Percentiles rank a stretch among this genome's conserved stretches.
Conservation (phyloP, 441 rosid genomes). For the Erodium texanum region DNA sequence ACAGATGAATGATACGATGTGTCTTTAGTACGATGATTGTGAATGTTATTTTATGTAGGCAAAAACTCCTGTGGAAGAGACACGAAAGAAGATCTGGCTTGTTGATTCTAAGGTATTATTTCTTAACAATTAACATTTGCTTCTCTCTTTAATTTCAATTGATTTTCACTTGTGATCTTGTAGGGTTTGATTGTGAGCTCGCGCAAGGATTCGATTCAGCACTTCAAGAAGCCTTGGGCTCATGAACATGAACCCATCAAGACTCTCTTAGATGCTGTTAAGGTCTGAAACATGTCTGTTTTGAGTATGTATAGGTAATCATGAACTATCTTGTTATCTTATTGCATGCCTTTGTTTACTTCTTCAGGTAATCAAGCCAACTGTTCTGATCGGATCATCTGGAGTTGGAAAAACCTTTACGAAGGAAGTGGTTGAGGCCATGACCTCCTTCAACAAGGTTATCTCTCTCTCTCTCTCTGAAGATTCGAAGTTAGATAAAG, state of each 20-base stretch:
- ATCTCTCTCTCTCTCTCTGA: background rate
- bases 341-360: background rate
- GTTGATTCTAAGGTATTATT: background rate
- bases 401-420: slow-evolving; percentile 24
- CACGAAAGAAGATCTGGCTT: background rate
- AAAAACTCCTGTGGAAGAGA: background rate
- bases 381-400: slow-evolving; percentile 20
- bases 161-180: background rate
- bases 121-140: background rate
- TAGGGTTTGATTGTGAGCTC: slow-evolving; percentile 20
- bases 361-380: slow-evolving; percentile 17
- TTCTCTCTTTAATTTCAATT: background rate
- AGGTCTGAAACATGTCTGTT: slow-evolving; percentile 3
- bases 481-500: background rate
- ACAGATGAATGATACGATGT: background rate
- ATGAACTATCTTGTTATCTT: background rate
- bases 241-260: slow-evolving; percentile 20
- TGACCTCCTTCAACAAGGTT: slow-evolving; percentile 19
- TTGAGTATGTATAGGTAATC: background rate
- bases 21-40: background rate
- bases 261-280: slow-evolving; percentile 16
- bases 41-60: background rate
- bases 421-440: slow-evolving; percentile 17
- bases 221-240: slow-evolving; percentile 23
- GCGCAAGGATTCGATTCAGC: slow-evolving; percentile 16